These are phyloP conservation scores for Mucuna pruriens DNA, from an alignment of 306 rosid genomes.

Conservation along the genomic window DNA sequence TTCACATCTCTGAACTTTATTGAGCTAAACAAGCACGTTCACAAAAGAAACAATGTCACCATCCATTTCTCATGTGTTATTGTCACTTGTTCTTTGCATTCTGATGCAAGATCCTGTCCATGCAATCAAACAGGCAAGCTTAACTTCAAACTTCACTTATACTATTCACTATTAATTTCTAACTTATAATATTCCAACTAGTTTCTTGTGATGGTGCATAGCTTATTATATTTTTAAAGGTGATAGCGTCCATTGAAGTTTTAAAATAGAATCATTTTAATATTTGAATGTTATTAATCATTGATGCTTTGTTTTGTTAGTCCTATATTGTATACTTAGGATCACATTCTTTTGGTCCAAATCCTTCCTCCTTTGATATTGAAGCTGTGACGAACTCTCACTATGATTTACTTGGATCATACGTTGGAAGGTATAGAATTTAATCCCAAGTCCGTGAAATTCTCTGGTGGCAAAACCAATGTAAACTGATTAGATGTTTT, in stretches of 20 bases:
- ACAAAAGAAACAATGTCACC: slow-evolving; percentile 35
- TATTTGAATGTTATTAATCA: neutral
- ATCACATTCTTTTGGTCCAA: slow-evolving; percentile 45
- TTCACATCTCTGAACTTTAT: neutral
- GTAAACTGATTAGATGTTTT: neutral
- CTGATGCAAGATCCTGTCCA: slow-evolving; percentile 35
- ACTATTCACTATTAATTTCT: neutral
- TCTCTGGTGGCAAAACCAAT: neutral
- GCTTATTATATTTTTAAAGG: neutral
- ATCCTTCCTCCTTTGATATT: slow-evolving; percentile 31
- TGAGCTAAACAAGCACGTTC: neutral
- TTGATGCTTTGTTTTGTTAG: slow-evolving; percentile 33
- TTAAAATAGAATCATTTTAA: neutral
- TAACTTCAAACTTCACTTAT: neutral
- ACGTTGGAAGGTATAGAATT: slow-evolving; percentile 58
- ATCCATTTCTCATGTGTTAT: slow-evolving; percentile 17
- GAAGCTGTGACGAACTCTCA: slow-evolving; percentile 50
- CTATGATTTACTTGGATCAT: slow-evolving; percentile 56
- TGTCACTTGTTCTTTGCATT: slow-evolving; percentile 41
- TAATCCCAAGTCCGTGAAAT: neutral
- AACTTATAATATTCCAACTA: neutral
- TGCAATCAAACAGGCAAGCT: slow-evolving; percentile 54
- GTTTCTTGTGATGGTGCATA: neutral
- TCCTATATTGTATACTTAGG: slow-evolving; percentile 83
- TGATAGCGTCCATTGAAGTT: neutral